Percentiles rank a stretch among this genome's conserved stretches.
phyloP scores from a whole-genome alignment of 2,329 filamentous ascomycete species.

The Knoxdaviesia proteae region DNA sequence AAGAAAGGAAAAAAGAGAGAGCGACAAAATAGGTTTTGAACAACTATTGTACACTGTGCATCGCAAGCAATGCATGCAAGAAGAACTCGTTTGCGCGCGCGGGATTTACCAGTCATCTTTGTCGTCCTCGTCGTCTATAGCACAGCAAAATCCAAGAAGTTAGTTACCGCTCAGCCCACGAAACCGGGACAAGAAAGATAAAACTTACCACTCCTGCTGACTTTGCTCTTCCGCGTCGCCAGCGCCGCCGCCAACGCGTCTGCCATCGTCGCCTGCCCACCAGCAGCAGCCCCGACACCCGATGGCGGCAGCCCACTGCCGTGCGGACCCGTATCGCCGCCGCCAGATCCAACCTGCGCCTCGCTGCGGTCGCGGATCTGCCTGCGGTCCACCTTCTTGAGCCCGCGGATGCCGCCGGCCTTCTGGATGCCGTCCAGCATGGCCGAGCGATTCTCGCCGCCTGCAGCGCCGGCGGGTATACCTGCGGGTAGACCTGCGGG shows the following conservation, averaged over 20 bases:
- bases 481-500: conserved; percentile 21
- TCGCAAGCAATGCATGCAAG: too few relatives aligned
- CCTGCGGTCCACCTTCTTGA: conserved; percentile 55
- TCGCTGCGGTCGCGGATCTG: conserved; percentile 54
- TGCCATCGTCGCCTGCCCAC: conserved; percentile 48
- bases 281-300: conserved; percentile 26
- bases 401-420: conserved; percentile 40
- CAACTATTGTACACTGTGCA: too few relatives aligned
- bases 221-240: conserved; percentile 76
- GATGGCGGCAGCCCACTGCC: conserved; percentile 30
- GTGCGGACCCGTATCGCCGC: conserved; percentile 24
- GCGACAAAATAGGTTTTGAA: not conserved
- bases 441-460: conserved; percentile 27
- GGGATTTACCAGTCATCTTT: conserved; percentile 47
- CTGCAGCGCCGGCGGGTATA: conserved; percentile 11
- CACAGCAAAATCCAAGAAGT: not conserved
- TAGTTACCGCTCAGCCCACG: not conserved
- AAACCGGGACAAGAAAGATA: conserved; percentile 2
- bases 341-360: conserved; percentile 32
- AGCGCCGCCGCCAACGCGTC: conserved; percentile 62
- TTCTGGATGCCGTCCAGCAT: conserved; percentile 54
- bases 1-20: not conserved
- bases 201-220: conserved; percentile 78
- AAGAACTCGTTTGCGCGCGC: too few relatives aligned
- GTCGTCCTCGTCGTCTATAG: conserved; percentile 52